Conservation (phyloP, 352 stramenopile species). For the Phytophthora hybrid region DNA sequence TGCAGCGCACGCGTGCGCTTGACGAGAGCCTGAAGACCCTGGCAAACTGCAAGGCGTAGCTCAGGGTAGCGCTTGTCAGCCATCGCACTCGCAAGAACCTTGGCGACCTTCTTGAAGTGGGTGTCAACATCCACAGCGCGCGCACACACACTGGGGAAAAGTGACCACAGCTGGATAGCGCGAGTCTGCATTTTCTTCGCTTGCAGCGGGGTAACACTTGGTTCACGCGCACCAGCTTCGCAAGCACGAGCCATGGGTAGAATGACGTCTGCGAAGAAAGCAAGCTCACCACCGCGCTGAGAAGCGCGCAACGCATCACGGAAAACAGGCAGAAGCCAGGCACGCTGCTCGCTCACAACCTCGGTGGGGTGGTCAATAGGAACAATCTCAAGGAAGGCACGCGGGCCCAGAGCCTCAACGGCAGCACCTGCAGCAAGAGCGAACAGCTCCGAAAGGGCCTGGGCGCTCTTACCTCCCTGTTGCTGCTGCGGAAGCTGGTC, state of each 20-base stretch:
- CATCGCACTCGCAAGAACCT: slow-evolving; percentile 89
- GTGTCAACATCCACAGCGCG: slow-evolving; percentile 77
- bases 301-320: slow-evolving; percentile 62
- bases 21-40: slow-evolving; percentile 83
- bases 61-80: slow-evolving; percentile 88
- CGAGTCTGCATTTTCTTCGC: slow-evolving; percentile 82
- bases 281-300: slow-evolving; percentile 61
- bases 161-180: slow-evolving; percentile 82
- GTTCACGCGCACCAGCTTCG: slow-evolving; percentile 69
- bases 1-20: slow-evolving; percentile 70
- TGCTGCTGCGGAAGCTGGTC: slow-evolving; percentile 68
- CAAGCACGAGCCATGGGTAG: slow-evolving; percentile 78
- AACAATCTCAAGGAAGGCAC: slow-evolving; percentile 77
- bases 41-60: slow-evolving; percentile 84
- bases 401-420: slow-evolving; percentile 70
- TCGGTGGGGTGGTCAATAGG: slow-evolving; percentile 76
- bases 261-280: slow-evolving; percentile 79
- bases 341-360: slow-evolving; percentile 76
- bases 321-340: slow-evolving; percentile 87
- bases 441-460: slow-evolving; percentile 71
- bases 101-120: slow-evolving; percentile 89
- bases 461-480: slow-evolving; percentile 40
- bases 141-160: slow-evolving; percentile 85
- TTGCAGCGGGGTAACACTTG: slow-evolving; percentile 70
- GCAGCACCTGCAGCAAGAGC: slow-evolving; percentile 68